Evolutionary conservation across 139 green algal species (phyloP), one percentile per base, ranked within the genome.

Genomic region (Gonium pectorale): DNA sequence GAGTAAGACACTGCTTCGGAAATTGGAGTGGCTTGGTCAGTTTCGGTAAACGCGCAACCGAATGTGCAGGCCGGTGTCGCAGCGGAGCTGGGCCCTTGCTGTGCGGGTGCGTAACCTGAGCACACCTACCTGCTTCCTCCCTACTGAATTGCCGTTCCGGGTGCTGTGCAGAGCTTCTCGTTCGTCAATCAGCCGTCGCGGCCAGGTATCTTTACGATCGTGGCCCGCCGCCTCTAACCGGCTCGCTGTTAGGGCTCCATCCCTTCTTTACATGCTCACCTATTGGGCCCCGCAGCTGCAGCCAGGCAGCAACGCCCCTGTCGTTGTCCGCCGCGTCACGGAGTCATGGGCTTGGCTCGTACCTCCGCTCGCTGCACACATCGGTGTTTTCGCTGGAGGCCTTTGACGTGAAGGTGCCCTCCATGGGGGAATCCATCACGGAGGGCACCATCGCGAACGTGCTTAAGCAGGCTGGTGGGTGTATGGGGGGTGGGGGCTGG

Each of bases 391-490:
- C 52, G 43, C 52, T 69, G 29, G 86, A 83, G 22, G 62, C 38
- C 2, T 67, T 70, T 24, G n/a, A 91, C 0, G 86, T 93, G 11
- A 80, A 87, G 2, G 95, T 98, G 49, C 97, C 97, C 0, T 71
- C 79, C 2, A 99, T 99, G 97, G 97, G 96, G 8, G 97, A 99
- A 79, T 98, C 94, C 4, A 97, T 99, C 71, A 96, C 95, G 3
- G 96, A 99, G 70, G 97, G 97, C 38, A 97, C 92, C 3, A 92
- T 99, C 3, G 96, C 94, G 1, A 80, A 80, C 40, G 89, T 99
- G 35, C 77, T 95, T 22, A 97, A 96, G 81, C 81, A 96, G 52
- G 75, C 86, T 87, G 92, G 92, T 94, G 66, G 0, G 83, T 56
- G n/a, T n/a, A n/a, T n/a, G n/a, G n/a, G n/a, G n/a, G n/a, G n/a